Percentiles rank a stretch among this genome's conserved stretches.
Evolutionary conservation across 768 basidiomycete species (phyloP).

Genomic region (Lactifluus volemus): DNA sequence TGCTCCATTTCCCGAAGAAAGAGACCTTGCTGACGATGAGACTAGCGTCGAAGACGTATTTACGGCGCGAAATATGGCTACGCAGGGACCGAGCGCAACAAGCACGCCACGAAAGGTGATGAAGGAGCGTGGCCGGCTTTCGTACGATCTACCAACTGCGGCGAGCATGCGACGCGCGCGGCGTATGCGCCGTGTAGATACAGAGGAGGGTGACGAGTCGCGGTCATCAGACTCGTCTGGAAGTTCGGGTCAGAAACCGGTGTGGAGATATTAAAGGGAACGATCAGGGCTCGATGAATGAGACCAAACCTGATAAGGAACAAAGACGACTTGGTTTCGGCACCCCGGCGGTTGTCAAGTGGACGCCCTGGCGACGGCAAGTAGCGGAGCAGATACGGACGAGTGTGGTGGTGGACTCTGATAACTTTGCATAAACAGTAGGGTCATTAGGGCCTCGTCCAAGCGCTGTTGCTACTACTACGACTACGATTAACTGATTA

Average conservation of each 20-base stretch:
- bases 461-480: not conserved
- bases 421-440: not conserved
- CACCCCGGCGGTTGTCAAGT: not conserved
- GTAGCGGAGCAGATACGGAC: not conserved
- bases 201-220: conserved; percentile 12
- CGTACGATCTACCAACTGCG: conserved; percentile 12
- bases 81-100: conserved; percentile 6
- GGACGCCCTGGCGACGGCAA: conserved; percentile 6
- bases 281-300: not conserved
- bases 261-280: conserved; percentile 8
- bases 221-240: conserved; percentile 7
- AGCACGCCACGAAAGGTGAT: conserved; percentile 10
- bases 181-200: not conserved
- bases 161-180: conserved; percentile 10
- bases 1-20: conserved; percentile 7
- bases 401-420: not conserved
- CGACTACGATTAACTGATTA: not conserved
- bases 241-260: conserved; percentile 13
- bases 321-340: not conserved
- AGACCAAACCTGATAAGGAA: conserved; percentile 5
- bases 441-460: not conserved
- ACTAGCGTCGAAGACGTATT: conserved; percentile 11
- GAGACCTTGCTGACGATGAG: not conserved
- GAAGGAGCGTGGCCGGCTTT: conserved; percentile 4
- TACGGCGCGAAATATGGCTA: not conserved